Percentiles rank a stretch among this genome's conserved stretches.
Evolutionary conservation across 164 flowering plant species (phyloP).

Genomic region (Echeveria elegans): DNA sequence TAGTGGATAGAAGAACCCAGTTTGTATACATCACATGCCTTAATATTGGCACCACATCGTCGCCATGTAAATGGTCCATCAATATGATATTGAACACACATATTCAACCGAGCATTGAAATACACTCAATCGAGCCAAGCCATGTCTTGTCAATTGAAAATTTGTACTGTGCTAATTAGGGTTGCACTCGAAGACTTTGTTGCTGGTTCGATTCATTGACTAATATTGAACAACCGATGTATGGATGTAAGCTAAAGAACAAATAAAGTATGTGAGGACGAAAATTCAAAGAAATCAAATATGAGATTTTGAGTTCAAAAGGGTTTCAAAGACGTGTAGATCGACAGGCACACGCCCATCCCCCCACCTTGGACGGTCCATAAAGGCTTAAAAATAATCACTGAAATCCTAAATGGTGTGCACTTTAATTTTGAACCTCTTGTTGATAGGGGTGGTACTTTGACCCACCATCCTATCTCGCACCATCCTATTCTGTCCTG

Average conservation of each 20-base stretch:
- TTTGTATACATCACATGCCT: too few relatives aligned
- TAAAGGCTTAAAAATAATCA: not conserved
- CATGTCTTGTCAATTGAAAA: not conserved
- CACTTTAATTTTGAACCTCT: too few relatives aligned
- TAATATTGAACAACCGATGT: not conserved
- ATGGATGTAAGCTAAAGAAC: constrained; percentile 4
- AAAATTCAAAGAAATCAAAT: not conserved
- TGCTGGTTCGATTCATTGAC: not conserved
- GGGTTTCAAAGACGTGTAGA: not conserved
- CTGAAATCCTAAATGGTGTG: too few relatives aligned
- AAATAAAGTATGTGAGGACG: not conserved
- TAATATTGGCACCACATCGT: too few relatives aligned
- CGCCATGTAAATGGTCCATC: too few relatives aligned
- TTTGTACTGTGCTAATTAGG: not conserved
- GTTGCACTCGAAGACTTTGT: not conserved
- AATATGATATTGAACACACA: too few relatives aligned
- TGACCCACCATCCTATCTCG: too few relatives aligned
- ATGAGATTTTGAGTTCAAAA: not conserved
- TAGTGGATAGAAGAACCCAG: too few relatives aligned
- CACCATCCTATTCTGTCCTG: too few relatives aligned
- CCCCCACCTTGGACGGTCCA: not conserved
- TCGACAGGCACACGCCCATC: not conserved
- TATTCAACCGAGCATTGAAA: too few relatives aligned
- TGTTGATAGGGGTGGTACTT: too few relatives aligned
- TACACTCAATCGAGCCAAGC: not conserved